Evolutionary conservation across 225 moss, liverwort and hornwort species (phyloP), one percentile per base, ranked within the genome.

Genomic region (Neckera pumila): DNA sequence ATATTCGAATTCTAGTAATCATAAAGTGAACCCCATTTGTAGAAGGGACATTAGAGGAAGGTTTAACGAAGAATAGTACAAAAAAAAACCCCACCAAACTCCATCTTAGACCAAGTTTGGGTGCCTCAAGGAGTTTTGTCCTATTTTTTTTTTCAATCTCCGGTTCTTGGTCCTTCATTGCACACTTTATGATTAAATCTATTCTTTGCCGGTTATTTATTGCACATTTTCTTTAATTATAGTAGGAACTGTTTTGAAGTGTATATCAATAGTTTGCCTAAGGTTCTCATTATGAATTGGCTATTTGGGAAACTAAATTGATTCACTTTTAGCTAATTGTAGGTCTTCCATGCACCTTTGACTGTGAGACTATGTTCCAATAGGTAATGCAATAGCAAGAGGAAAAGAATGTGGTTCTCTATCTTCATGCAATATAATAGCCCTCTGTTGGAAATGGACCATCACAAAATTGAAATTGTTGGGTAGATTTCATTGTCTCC

Each of bases 331-430:
- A 36, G 15, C 36, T 36, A 65, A 36, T 1, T 66, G 6, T 8
- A 36, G 2, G 0, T 19, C 17, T 1, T 34, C 3, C 6, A 0
- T 0, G 3, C 11, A 47, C 4, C 34, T 3, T 36, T 36, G 5
- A 34, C 5, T 0, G 5, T 5, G 8, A 19, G 11, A 36, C 20
- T 19, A 27, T 38, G 1, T 12, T 2, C 7, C 5, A 22, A 6
- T 67, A 4, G 11, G 0, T n/a, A 67, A 21, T 12, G n/a, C 66
- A 36, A 66, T 11, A 66, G 6, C 11, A 36, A 36, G 36, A 36
- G 3, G 2, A 36, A 36, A 66, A 0, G 36, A 66, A 36, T 12
- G 7, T 1, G 3, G 10, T 38, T 69, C 5, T 38, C 33, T 4
- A 38, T 22, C 22, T 38, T 38, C 23, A 22, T 22, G 6, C 9